These are phyloP conservation scores for Trematosphaeria pertusa DNA, from an alignment of 2,329 filamentous ascomycete genomes.

Conservation along the genomic window DNA sequence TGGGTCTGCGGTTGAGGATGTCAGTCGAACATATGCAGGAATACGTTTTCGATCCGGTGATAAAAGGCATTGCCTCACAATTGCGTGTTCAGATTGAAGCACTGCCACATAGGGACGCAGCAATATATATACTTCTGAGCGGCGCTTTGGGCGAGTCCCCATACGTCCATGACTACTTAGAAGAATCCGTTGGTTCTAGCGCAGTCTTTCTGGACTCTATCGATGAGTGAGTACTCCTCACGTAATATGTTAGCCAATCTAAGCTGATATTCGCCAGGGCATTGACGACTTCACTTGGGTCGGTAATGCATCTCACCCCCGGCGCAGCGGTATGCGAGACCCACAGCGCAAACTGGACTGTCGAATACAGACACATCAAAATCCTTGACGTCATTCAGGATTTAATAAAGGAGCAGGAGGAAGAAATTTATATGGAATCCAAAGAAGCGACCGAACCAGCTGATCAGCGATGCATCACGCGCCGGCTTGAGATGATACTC, in stretches of 20 bases:
- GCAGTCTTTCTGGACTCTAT: not conserved
- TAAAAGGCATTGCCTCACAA: not conserved
- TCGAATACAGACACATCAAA: not conserved
- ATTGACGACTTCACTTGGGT: not conserved
- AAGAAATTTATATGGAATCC: not conserved
- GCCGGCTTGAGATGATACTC: not conserved
- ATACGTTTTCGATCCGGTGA: not conserved
- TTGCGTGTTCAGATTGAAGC: not conserved
- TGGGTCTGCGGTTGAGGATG: not conserved
- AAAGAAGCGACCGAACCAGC: not conserved
- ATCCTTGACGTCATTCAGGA: not conserved
- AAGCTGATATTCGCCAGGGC: not conserved
- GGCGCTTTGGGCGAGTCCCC: not conserved
- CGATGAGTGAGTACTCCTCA: not conserved
- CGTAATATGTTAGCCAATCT: too few species aligned
- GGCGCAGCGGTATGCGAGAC: not conserved
- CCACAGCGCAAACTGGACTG: not conserved
- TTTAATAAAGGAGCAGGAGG: not conserved
- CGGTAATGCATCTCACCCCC: not conserved
- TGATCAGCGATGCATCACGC: not conserved
- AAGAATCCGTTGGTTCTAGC: not conserved
- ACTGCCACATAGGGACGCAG: not conserved
- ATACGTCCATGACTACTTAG: not conserved
- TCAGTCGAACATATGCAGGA: not conserved
- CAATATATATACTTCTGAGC: not conserved